Conservation (phyloP, 805 yeast genomes). For the Wickerhamiella sergipiensis region DNA sequence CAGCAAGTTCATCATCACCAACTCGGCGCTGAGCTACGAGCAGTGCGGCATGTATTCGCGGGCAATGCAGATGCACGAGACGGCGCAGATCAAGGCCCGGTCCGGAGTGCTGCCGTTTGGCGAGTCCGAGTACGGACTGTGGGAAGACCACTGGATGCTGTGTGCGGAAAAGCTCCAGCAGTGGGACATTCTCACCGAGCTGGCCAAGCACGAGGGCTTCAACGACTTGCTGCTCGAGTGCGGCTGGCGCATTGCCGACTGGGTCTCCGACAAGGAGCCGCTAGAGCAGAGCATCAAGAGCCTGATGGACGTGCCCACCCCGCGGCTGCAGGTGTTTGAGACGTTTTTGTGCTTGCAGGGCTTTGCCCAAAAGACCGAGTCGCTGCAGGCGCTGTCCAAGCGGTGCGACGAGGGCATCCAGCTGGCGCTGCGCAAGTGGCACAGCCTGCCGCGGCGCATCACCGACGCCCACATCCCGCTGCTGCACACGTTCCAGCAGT, state of each 20-base stretch:
- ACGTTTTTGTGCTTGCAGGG: conserved; percentile 89
- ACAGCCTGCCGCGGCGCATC: conserved; percentile 59
- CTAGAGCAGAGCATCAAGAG: conserved; percentile 87
- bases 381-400: conserved; percentile 70
- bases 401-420: conserved; percentile 95
- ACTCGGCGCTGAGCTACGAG: conserved; percentile 83
- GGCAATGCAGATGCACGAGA: conserved; percentile 86
- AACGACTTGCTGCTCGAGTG: conserved; percentile 91
- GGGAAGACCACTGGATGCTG: conserved; percentile 98
- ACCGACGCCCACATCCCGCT: conserved; percentile 73
- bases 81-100: conserved; percentile 92
- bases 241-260: conserved; percentile 98
- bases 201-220: conserved; percentile 96
- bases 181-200: conserved; percentile 93
- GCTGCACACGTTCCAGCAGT: conserved; percentile 90
- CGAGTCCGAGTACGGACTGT: conserved; percentile 82
- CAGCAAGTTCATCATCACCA: conserved; percentile 87
- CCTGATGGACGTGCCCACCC: conserved; percentile 98
- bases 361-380: conserved; percentile 78
- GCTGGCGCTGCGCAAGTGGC: conserved; percentile 83
- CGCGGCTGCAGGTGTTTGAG: conserved; percentile 89
- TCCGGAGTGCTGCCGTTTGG: conserved; percentile 92
- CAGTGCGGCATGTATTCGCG: conserved; percentile 92
- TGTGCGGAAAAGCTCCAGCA: conserved; percentile 96
- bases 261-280: conserved; percentile 92